Conservation (phyloP, 371 early-diverging fungal genomes). For the Mucor velutinosus region DNA sequence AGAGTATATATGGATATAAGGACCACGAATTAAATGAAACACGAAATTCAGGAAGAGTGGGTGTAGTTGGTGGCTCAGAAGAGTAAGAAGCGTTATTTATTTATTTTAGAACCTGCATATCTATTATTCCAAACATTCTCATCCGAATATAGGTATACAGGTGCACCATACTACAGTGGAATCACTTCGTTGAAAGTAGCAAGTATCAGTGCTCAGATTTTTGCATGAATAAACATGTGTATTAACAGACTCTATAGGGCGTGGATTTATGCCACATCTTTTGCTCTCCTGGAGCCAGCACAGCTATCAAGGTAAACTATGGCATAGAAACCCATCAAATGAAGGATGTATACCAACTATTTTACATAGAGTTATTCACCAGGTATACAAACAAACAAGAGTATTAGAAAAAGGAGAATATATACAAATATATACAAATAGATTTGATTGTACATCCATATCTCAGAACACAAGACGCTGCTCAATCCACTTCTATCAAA, state of each 20-base stretch:
- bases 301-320: conserved; percentile 33
- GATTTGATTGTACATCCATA: conserved; percentile 72
- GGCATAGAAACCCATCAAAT: not conserved
- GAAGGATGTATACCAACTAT: not conserved
- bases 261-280: conserved; percentile 91
- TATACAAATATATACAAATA: conserved; percentile 16
- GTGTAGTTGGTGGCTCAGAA: conserved; percentile 77
- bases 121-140: not conserved
- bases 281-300: conserved; percentile 79
- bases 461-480: conserved; percentile 45
- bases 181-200: conserved; percentile 80
- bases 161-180: conserved; percentile 93
- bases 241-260: conserved; percentile 58
- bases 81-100: conserved; percentile 52
- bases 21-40: not conserved
- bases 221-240: not conserved
- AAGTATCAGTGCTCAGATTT: conserved; percentile 17
- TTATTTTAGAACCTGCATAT: not conserved
- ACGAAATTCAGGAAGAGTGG: conserved; percentile 57
- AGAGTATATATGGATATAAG: not conserved
- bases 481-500: conserved; percentile 29
- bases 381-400: conserved; percentile 27
- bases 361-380: conserved; percentile 54
- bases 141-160: conserved; percentile 69
- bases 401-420: not conserved